Base-by-base conservation (phyloP, 2,329 filamentous ascomycete genomes). In the Cladosporium austrohemisphaericum region DNA sequence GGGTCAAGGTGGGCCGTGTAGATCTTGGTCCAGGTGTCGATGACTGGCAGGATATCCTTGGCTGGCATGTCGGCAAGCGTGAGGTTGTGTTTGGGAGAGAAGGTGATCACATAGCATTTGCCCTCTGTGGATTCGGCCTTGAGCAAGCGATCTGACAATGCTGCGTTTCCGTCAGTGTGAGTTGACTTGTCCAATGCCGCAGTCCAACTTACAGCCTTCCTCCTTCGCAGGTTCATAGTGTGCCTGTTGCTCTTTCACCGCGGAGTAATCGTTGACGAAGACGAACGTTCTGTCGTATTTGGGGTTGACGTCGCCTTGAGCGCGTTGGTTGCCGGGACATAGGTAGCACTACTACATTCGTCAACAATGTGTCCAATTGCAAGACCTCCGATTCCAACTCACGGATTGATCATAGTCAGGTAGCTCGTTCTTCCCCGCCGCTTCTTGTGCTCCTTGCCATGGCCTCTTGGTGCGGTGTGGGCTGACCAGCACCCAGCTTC, bases 241-340 rank as follows among this genome's bases (percentile, higher is more conserved):
- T 23, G 85, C 83, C 69, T 98, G 93, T 55, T 87, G 78, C 70
- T 96, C 91, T 71, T 95, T 96, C 43, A 98, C 92, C 2, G 93
- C 93, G 62, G 89, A 94, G 71, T 93, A 98, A 68, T 98, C 93
- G 63, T 98, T 98, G 58, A 97, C 86, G 64, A 98, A 98, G 31
- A 92, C 85, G 66, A 94, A 97, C 0, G 90, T 95, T 62, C 81
- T 81, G 45, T 86, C 78, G 65, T 97, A 98, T 47, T 86, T 76
- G 1, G 93, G 92, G 62, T 98, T 98, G 52, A 70, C 67, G 62
- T 93, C 89, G 49, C 93, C 93, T 60, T 89, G 83, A 3, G 93
- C 93, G 50, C 93, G 85, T 57, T 85, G 77, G 67, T 98, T 98
- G 29, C 90, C 83, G 1, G 93, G 93, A 65, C 93, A 98, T 8